A percentile compares a stretch with the other conserved stretches of the same genome.
Conservation (phyloP, 495 filamentous ascomycete genomes). For the Aspergillus bridgeri region DNA sequence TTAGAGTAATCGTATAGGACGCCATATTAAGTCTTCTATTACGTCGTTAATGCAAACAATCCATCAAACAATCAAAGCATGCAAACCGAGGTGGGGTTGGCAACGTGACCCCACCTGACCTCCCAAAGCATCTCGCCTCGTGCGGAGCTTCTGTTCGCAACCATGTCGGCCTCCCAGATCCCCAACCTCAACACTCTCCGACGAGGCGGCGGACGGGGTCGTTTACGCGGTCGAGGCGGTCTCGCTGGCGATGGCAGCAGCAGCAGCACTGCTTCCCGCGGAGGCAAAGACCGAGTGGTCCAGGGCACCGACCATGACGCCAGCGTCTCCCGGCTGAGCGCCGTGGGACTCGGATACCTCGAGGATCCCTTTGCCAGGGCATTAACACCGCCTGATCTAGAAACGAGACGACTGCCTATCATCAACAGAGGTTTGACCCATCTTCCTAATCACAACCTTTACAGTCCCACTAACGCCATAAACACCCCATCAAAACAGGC, state of each 20-base stretch:
- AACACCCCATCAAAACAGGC: conserved; percentile 44
- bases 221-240: conserved; percentile 42
- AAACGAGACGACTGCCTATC: conserved; percentile 68
- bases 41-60: too few species aligned
- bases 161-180: conserved; percentile 70
- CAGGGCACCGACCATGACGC: conserved; percentile 93
- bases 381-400: conserved; percentile 52
- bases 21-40: too few species aligned
- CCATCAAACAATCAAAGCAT: too few species aligned
- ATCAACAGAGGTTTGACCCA: conserved; percentile 81
- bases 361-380: conserved; percentile 70
- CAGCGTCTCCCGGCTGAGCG: conserved; percentile 80
- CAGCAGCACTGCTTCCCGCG: conserved; percentile 16
- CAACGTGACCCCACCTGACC: neutral
- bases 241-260: conserved; percentile 22
- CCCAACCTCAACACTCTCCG: conserved; percentile 72
- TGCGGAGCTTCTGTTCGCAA: conserved; percentile 15
- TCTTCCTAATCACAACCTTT: neutral
- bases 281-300: conserved; percentile 57
- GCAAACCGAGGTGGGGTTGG: neutral
- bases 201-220: conserved; percentile 42
- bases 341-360: conserved; percentile 83
- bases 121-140: conserved; percentile 10
- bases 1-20: too few species aligned
- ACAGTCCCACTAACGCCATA: neutral